These are phyloP conservation scores for Phytophthora vignae DNA, from an alignment of 352 stramenopile genomes.

Conservation along the genomic window DNA sequence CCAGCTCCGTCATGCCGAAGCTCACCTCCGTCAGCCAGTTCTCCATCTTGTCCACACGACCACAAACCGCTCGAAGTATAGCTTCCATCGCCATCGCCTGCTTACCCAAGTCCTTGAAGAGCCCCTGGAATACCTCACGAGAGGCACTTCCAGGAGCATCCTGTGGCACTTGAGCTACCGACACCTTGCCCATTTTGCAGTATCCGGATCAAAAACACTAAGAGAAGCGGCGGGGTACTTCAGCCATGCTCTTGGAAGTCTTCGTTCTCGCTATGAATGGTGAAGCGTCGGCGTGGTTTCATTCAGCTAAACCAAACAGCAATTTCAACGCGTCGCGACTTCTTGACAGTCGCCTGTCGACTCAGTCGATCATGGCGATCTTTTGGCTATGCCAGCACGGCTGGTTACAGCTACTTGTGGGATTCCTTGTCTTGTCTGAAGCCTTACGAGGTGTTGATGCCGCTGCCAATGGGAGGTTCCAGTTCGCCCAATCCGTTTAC, in stretches of 20 bases:
- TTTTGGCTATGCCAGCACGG: not conserved
- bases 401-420: constrained; percentile 5
- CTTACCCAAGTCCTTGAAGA: constrained; percentile 77
- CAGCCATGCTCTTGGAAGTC: not conserved
- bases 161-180: constrained; percentile 23
- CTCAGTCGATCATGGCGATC: constrained; percentile 21
- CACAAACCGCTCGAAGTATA: constrained; percentile 72
- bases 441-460: constrained; percentile 6
- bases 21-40: constrained; percentile 77
- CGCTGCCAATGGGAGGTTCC: constrained; percentile 52
- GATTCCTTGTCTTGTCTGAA: not conserved
- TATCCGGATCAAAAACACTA: constrained; percentile 11
- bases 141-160: constrained; percentile 39
- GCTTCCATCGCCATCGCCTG: constrained; percentile 81
- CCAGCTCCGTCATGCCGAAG: constrained; percentile 78
- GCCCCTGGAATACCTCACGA: constrained; percentile 67
- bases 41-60: constrained; percentile 81
- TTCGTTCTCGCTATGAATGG: not conserved
- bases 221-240: not conserved
- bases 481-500: constrained; percentile 67
- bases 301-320: not conserved
- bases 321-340: constrained; percentile 20
- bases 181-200: constrained; percentile 39
- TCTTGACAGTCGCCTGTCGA: not conserved
- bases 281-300: constrained; percentile 33